Percentiles rank a stretch among this genome's conserved stretches.
These are phyloP conservation scores for Trichoderma endophyticum DNA, from an alignment of 2,329 filamentous ascomycete species.

Conservation along the genomic window DNA sequence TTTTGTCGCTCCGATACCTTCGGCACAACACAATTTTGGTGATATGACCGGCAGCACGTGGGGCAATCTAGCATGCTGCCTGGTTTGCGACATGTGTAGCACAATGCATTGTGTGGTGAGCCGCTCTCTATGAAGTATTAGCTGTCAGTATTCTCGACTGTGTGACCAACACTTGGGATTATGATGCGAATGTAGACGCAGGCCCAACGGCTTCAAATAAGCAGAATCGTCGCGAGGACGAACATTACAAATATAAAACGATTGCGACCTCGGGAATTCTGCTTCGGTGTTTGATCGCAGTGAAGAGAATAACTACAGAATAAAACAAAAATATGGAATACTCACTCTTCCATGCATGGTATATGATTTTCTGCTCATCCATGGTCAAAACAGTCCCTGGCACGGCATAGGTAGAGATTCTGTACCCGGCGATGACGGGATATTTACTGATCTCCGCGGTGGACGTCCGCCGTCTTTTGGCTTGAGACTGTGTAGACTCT, in stretches of 20 bases:
- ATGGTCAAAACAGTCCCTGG: neutral
- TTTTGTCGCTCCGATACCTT: neutral
- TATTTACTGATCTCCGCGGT: neutral
- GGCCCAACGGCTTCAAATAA: neutral
- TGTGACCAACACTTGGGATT: no score
- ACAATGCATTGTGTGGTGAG: constrained; percentile 1
- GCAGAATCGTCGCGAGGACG: neutral
- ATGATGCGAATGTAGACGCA: neutral
- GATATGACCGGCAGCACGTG: constrained; percentile 2
- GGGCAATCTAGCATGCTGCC: neutral
- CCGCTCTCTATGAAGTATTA: neutral
- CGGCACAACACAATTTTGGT: neutral
- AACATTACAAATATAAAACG: neutral
- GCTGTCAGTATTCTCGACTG: neutral
- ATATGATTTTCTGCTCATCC: constrained; percentile 3
- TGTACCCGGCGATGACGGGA: constrained; percentile 7
- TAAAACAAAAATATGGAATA: neutral
- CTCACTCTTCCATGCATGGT: constrained; percentile 4
- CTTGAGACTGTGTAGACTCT: neutral
- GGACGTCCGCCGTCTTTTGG: neutral
- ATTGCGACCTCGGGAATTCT: neutral
- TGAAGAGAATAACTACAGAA: neutral
- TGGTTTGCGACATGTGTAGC: constrained; percentile 8
- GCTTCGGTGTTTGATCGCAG: neutral
- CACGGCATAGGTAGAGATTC: neutral